Conservation (phyloP, 495 filamentous ascomycete genomes). For the Pyrenula massariospora region DNA sequence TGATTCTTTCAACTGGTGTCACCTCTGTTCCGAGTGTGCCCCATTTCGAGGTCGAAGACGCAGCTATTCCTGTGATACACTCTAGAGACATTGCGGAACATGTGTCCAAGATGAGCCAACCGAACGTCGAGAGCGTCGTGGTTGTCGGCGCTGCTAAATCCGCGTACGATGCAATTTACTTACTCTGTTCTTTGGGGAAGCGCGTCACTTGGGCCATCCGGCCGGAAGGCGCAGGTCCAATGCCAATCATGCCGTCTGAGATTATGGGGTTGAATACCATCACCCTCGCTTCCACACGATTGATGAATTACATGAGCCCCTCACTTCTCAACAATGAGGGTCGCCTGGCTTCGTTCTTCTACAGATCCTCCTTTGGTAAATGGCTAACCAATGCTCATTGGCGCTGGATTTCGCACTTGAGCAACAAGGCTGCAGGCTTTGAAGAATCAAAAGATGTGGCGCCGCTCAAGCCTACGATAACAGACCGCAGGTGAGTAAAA, state of each 20-base stretch:
- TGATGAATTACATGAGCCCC: slow-evolving; percentile 7
- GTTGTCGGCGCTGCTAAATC: slow-evolving; percentile 17
- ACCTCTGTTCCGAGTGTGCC: slow-evolving; percentile 5
- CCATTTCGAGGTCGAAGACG: background rate
- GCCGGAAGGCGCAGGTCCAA: slow-evolving; percentile 18
- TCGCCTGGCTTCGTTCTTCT: slow-evolving; percentile 3
- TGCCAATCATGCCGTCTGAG: slow-evolving; percentile 9
- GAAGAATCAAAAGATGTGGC: background rate
- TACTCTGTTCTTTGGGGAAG: slow-evolving; percentile 20
- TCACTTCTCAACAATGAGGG: slow-evolving; percentile 10
- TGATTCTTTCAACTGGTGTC: slow-evolving; percentile 5
- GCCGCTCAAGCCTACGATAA: slow-evolving; percentile 1
- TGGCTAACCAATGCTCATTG: background rate
- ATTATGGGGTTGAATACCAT: slow-evolving; percentile 7
- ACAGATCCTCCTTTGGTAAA: slow-evolving; percentile 1
- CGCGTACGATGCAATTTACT: slow-evolving; percentile 14
- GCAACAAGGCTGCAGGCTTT: background rate
- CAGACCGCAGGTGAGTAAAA: slow-evolving; percentile 5
- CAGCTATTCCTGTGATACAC: slow-evolving; percentile 5
- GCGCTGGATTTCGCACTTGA: background rate
- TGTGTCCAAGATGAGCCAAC: background rate
- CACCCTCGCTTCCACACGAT: slow-evolving; percentile 4
- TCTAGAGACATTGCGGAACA: background rate
- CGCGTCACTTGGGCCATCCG: slow-evolving; percentile 34
- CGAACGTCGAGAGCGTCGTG: slow-evolving; percentile 2